Evolutionary conservation across 169 alveolate genomes (phyloP).

Genomic region (Perkinsus olseni): DNA sequence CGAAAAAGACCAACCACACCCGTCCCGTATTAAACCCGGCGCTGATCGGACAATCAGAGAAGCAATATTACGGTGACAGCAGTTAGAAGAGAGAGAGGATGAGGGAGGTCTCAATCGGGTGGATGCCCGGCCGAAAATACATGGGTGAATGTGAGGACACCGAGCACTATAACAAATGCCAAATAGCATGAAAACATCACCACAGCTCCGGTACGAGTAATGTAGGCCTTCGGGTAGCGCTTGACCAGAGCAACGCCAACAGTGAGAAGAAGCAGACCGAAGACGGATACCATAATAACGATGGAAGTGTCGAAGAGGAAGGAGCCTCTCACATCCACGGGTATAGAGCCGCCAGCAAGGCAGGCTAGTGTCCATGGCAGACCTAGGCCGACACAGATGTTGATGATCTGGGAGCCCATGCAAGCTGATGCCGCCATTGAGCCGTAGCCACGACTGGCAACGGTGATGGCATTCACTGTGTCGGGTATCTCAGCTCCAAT

Average conservation of each 20-base stretch:
- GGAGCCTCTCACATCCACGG: neutral
- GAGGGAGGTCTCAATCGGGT: too few relatives aligned
- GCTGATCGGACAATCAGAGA: too few relatives aligned
- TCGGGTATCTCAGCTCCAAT: constrained; percentile 17
- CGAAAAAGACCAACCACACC: neutral
- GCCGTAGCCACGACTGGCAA: constrained; percentile 9
- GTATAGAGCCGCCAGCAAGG: neutral
- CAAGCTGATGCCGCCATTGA: constrained; percentile 13
- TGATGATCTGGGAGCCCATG: constrained; percentile 7
- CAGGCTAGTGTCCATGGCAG: constrained; percentile 1
- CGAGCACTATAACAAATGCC: neutral
- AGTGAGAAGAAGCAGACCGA: neutral
- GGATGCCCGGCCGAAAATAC: neutral
- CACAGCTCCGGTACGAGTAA: neutral
- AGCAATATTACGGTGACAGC: too few relatives aligned
- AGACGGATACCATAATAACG: neutral
- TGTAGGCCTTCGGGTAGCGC: neutral
- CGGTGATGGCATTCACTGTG: constrained; percentile 5
- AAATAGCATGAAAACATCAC: neutral
- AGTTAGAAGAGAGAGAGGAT: too few relatives aligned
- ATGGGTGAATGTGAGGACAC: neutral
- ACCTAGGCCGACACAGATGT: constrained; percentile 13
- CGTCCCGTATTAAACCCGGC: neutral
- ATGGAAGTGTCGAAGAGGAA: neutral
- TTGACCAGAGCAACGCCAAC: neutral